Conservation (phyloP, 495 filamentous ascomycete genomes). For the Podospora appendiculata region DNA sequence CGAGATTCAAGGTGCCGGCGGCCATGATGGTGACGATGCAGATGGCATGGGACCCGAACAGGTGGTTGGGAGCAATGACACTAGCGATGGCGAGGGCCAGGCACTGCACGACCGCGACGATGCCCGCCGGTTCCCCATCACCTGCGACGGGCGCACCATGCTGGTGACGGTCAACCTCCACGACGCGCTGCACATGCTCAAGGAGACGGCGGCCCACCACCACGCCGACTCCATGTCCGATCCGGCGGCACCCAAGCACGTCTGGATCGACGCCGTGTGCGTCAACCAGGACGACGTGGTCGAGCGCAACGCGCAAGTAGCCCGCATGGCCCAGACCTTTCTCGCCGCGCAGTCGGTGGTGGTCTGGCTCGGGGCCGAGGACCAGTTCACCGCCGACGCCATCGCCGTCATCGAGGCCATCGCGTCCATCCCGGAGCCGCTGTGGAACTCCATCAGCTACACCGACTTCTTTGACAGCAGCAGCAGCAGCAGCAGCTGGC, state of each 20-base stretch:
- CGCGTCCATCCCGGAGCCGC: background rate
- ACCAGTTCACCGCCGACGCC: slow-evolving; percentile 9
- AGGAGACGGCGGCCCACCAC: too few species aligned
- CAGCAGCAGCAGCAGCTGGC: background rate
- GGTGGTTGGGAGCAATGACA: too few species aligned
- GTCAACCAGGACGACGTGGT: slow-evolving; percentile 10
- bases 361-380: slow-evolving; percentile 12
- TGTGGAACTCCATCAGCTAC: background rate
- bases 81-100: background rate
- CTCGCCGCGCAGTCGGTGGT: slow-evolving; percentile 3
- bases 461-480: slow-evolving; percentile 6
- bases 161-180: slow-evolving; percentile 10
- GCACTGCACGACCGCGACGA: background rate
- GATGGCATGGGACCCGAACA: too few species aligned
- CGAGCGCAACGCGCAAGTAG: slow-evolving; percentile 13
- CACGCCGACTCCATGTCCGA: too few species aligned
- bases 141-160: slow-evolving; percentile 9
- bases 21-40: background rate
- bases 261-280: slow-evolving; percentile 16
- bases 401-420: slow-evolving; percentile 2
- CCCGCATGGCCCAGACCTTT: slow-evolving; percentile 11
- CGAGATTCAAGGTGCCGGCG: background rate
- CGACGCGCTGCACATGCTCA: slow-evolving; percentile 7
- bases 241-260: background rate
- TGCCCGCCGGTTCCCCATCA: background rate